Percentiles rank a stretch among this genome's conserved stretches.
These are phyloP conservation scores for Rhinocladiella mackenziei DNA, from an alignment of 2,329 filamentous ascomycete species.

Conservation along the genomic window DNA sequence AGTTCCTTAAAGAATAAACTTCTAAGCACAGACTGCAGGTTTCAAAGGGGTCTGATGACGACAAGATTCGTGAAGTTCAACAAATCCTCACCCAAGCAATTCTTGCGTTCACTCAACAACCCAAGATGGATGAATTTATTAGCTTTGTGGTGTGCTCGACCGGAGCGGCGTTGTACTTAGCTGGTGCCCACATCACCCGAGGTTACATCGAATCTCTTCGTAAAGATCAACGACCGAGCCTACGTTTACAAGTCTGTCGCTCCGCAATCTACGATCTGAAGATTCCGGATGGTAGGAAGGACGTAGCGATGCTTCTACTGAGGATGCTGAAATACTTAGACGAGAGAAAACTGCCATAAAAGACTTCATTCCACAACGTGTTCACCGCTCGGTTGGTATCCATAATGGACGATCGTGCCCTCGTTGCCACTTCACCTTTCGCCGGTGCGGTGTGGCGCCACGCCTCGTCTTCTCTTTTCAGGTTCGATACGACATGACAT, in stretches of 20 bases:
- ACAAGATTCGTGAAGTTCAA: conserved; percentile 1
- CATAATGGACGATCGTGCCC: too few relatives aligned
- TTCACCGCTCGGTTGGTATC: too few relatives aligned
- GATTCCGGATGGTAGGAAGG: background rate
- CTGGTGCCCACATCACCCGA: background rate
- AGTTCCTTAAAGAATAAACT: background rate
- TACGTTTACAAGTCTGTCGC: background rate
- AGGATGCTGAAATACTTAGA: background rate
- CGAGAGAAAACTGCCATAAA: background rate
- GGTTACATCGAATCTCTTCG: background rate
- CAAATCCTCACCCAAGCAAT: conserved; percentile 2
- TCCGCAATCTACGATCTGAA: background rate
- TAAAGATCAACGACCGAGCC: background rate
- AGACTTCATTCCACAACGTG: background rate
- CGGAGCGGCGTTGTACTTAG: background rate
- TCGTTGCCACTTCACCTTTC: too few relatives aligned
- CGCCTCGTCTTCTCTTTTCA: too few relatives aligned
- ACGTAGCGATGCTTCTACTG: background rate
- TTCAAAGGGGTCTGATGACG: background rate
- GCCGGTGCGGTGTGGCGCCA: too few relatives aligned
- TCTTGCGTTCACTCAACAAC: conserved; percentile 4
- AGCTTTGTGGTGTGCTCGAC: background rate
- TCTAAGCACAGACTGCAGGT: background rate
- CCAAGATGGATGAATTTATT: background rate
- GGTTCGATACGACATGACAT: too few relatives aligned